Percentiles rank a stretch among this genome's conserved stretches.
These are phyloP conservation scores for Cicer yamashitae DNA, from an alignment of 306 rosid genomes.

Conservation along the genomic window DNA sequence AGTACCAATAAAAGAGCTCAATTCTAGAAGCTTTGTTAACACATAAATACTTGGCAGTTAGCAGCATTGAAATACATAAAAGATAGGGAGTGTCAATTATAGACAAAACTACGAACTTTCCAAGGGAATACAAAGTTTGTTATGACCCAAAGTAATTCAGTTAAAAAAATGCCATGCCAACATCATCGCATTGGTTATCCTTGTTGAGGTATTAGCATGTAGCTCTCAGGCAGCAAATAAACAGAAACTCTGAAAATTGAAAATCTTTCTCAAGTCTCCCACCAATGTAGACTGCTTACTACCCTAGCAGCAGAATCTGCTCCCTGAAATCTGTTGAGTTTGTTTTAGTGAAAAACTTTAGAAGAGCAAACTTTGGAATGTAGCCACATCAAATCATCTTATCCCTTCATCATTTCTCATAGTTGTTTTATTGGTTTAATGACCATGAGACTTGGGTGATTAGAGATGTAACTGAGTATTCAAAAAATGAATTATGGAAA, in stretches of 20 bases:
- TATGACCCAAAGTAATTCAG: slow-evolving; percentile 18
- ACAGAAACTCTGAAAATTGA: slow-evolving; percentile 17
- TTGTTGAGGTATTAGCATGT: slow-evolving; percentile 21
- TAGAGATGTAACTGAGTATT: slow-evolving; percentile 1
- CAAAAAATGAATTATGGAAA: slow-evolving; percentile 20
- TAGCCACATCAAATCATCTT: background rate
- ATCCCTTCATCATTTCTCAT: background rate
- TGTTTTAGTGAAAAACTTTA: background rate
- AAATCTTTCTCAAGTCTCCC: slow-evolving; percentile 28
- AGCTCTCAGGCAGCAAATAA: slow-evolving; percentile 11
- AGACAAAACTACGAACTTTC: slow-evolving; percentile 9
- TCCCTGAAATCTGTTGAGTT: slow-evolving; percentile 47
- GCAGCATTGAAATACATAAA: slow-evolving; percentile 20
- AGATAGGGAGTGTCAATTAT: slow-evolving; percentile 23
- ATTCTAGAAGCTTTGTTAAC: slow-evolving; percentile 12
- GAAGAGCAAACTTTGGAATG: slow-evolving; percentile 20
- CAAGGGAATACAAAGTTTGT: slow-evolving; percentile 10
- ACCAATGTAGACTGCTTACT: background rate
- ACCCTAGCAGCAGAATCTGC: slow-evolving; percentile 41
- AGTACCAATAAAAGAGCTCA: background rate
- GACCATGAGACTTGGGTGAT: background rate
- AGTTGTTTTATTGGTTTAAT: slow-evolving; percentile 7
- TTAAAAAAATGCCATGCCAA: slow-evolving; percentile 3
- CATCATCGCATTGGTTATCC: slow-evolving; percentile 5
- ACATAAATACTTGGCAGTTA: slow-evolving; percentile 9